Evolutionary conservation across 225 moss, liverwort and hornwort genomes (phyloP).

Genomic region (Bryum argenteum): DNA sequence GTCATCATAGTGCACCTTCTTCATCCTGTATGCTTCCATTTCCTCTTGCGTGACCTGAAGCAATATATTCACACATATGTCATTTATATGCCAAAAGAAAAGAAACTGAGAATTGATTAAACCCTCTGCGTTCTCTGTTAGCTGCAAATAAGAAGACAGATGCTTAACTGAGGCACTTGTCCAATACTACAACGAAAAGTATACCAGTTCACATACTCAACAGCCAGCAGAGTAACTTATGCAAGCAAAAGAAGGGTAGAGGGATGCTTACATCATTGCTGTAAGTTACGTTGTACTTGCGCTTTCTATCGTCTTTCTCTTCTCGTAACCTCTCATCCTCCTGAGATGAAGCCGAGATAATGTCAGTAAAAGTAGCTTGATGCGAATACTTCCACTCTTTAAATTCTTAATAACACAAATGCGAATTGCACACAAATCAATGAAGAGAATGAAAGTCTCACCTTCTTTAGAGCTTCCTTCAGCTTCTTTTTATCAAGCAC

Average conservation of each 20-base stretch:
- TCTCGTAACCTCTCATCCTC: conserved; percentile 87
- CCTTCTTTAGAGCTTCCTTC: conserved; percentile 94
- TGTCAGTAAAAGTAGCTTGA: conserved; percentile 23
- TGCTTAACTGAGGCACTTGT: not conserved
- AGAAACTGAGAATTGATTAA: no score
- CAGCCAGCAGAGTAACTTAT: conserved; percentile 15
- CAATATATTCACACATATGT: not conserved
- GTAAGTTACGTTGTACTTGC: conserved; percentile 92
- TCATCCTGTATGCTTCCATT: conserved; percentile 99
- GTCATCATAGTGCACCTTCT: conserved; percentile 96
- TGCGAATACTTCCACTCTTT: not conserved
- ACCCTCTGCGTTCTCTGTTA: not conserved
- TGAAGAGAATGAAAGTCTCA: conserved; percentile 6
- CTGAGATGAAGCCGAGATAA: conserved; percentile 45
- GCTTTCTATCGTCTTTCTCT: conserved; percentile 97
- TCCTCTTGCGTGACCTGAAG: conserved; percentile 90
- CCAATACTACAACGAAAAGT: conserved; percentile 2
- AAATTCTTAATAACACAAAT: not conserved
- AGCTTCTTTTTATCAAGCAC: conserved; percentile 85
- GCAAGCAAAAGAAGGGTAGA: conserved; percentile 13
- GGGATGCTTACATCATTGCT: conserved; percentile 68
- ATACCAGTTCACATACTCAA: not conserved
- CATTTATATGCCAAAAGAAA: no score
- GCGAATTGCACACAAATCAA: not conserved
- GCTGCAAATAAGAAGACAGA: not conserved